phyloP scores from a whole-genome alignment of 2,329 filamentous ascomycete genomes.

The Penicillium sp. region DNA sequence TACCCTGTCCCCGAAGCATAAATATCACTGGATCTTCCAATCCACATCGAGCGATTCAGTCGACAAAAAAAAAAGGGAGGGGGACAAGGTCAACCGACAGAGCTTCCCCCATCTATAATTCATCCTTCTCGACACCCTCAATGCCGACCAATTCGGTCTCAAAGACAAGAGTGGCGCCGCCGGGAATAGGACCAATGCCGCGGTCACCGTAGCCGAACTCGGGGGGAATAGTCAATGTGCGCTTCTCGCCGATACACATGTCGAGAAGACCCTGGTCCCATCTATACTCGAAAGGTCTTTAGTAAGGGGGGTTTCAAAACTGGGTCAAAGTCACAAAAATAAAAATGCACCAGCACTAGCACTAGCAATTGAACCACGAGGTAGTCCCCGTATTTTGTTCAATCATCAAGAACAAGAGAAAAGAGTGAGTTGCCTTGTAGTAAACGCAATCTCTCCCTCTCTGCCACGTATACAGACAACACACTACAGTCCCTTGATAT shows the following conservation, averaged over 20 bases:
- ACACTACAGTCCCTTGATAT: background rate
- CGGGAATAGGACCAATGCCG: constrained; percentile 74
- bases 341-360: too few relatives aligned
- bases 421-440: background rate
- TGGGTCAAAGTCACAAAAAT: too few relatives aligned
- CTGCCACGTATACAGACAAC: too few relatives aligned
- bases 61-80: too few relatives aligned
- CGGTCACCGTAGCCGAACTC: constrained; percentile 74
- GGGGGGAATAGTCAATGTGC: constrained; percentile 83
- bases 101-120: constrained; percentile 28
- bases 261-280: constrained; percentile 87
- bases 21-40: too few relatives aligned
- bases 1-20: too few relatives aligned
- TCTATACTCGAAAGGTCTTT: constrained; percentile 35
- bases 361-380: too few relatives aligned
- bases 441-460: too few relatives aligned
- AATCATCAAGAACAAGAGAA: background rate
- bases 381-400: too few relatives aligned
- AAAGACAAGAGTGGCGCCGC: constrained; percentile 76
- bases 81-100: too few relatives aligned
- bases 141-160: constrained; percentile 88
- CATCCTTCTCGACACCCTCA: constrained; percentile 57
- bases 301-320: too few relatives aligned
- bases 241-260: constrained; percentile 95
- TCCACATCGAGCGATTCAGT: too few relatives aligned